Percentiles rank a stretch among this genome's conserved stretches.
These are phyloP conservation scores for Monosporozyma solicola DNA, from an alignment of 805 yeast genomes.

Conservation along the genomic window DNA sequence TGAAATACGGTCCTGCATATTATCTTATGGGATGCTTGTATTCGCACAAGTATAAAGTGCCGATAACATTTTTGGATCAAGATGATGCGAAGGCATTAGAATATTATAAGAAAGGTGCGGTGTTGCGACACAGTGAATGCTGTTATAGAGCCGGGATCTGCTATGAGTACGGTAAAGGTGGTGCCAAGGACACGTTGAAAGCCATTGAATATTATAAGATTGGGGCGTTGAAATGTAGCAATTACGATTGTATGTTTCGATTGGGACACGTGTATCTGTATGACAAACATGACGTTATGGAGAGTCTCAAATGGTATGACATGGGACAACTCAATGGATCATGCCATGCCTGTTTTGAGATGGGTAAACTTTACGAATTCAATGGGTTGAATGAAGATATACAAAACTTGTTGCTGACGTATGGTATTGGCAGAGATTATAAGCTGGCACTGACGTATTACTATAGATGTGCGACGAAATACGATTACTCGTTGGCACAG, in stretches of 20 bases:
- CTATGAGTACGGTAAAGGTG: constrained; percentile 46
- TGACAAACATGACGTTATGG: neutral
- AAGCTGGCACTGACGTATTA: constrained; percentile 41
- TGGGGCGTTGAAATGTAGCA: constrained; percentile 56
- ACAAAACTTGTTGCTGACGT: constrained; percentile 9
- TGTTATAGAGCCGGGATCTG: constrained; percentile 65
- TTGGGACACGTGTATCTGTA: constrained; percentile 38
- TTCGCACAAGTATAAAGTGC: constrained; percentile 29
- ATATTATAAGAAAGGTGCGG: constrained; percentile 51
- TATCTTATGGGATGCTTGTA: constrained; percentile 55
- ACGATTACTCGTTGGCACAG: constrained; percentile 58
- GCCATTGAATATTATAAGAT: constrained; percentile 47
- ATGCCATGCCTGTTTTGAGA: constrained; percentile 50
- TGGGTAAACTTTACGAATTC: constrained; percentile 47
- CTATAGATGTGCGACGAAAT: constrained; percentile 46
- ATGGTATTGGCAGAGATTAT: neutral
- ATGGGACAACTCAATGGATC: constrained; percentile 36
- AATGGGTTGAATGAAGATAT: constrained; percentile 26
- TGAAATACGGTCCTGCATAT: constrained; percentile 45
- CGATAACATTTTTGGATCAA: constrained; percentile 32
- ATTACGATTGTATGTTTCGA: constrained; percentile 59
- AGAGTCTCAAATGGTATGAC: constrained; percentile 43
- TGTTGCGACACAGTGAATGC: constrained; percentile 47
- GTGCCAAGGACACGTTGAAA: constrained; percentile 33
- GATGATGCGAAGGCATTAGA: constrained; percentile 56